Conservation (phyloP, 108 stramenopile genomes). For the Skeletonema costatum region DNA sequence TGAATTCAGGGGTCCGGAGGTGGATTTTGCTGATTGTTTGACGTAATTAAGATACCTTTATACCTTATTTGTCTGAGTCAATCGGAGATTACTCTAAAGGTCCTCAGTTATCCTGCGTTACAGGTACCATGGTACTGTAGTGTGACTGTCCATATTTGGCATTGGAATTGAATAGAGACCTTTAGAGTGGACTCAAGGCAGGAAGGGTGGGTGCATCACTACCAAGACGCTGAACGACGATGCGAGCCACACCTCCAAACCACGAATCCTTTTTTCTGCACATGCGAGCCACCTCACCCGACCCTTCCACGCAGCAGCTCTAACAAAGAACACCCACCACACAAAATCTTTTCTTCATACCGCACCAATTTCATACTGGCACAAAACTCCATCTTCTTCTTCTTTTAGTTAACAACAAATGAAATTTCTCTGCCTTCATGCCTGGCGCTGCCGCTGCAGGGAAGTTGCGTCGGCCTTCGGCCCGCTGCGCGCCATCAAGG, state of each 20-base stretch:
- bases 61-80: not conserved
- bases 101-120: not conserved
- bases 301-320: not conserved
- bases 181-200: too few species aligned
- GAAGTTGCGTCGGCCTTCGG: slow-evolving; percentile 27
- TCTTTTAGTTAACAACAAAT: slow-evolving; percentile 16
- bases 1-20: too few species aligned
- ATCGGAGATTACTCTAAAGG: not conserved
- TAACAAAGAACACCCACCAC: not conserved
- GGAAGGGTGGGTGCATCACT: not conserved
- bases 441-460: slow-evolving; percentile 16
- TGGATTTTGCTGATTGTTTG: not conserved
- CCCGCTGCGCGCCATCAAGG: slow-evolving; percentile 11
- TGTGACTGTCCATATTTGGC: too few species aligned
- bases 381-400: not conserved
- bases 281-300: not conserved
- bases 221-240: not conserved
- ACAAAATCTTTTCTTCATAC: not conserved
- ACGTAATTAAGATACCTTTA: not conserved
- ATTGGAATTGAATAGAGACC: too few species aligned
- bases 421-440: slow-evolving; percentile 42
- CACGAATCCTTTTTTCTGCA: not conserved
- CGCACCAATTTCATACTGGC: not conserved
- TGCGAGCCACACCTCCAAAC: not conserved
- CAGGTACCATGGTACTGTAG: too few species aligned